Conservation (phyloP, 768 basidiomycete species). For the Termitomyces heimii region DNA sequence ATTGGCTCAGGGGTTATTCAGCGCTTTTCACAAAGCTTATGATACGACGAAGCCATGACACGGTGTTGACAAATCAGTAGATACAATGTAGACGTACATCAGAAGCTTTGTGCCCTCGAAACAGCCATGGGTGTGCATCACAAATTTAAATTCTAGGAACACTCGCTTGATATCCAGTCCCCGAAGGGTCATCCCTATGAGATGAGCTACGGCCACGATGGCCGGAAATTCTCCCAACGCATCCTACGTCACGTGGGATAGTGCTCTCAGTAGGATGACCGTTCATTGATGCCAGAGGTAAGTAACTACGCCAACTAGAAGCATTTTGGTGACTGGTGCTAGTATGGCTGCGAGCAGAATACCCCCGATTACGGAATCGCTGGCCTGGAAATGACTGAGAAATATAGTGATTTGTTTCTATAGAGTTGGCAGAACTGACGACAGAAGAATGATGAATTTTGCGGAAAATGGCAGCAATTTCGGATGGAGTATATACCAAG, state of each 20-base stretch:
- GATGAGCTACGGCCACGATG: constrained; percentile 1
- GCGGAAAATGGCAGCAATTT: constrained; percentile 45
- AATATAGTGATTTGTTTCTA: background rate
- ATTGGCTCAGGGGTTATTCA: background rate
- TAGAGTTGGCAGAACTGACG: constrained; percentile 16
- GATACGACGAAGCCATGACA: background rate
- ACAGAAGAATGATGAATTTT: constrained; percentile 42
- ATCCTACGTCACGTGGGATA: constrained; percentile 7
- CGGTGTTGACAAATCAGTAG: background rate
- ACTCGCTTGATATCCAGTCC: background rate
- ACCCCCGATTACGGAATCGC: constrained; percentile 17
- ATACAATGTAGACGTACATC: background rate
- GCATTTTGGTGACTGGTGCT: constrained; percentile 12
- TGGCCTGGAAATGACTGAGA: constrained; percentile 15
- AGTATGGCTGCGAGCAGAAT: constrained; percentile 18
- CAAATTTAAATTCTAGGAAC: background rate
- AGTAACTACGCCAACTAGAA: constrained; percentile 10
- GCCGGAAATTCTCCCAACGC: background rate
- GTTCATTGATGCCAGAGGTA: constrained; percentile 6
- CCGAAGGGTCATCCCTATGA: background rate
- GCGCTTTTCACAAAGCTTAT: background rate
- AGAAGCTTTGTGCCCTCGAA: background rate
- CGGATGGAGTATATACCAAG: constrained; percentile 43
- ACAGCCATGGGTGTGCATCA: background rate
- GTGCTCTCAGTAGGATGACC: background rate